phyloP scores from a whole-genome alignment of 1,284 basidiomycete species.

The Cryptococcus sp. region DNA sequence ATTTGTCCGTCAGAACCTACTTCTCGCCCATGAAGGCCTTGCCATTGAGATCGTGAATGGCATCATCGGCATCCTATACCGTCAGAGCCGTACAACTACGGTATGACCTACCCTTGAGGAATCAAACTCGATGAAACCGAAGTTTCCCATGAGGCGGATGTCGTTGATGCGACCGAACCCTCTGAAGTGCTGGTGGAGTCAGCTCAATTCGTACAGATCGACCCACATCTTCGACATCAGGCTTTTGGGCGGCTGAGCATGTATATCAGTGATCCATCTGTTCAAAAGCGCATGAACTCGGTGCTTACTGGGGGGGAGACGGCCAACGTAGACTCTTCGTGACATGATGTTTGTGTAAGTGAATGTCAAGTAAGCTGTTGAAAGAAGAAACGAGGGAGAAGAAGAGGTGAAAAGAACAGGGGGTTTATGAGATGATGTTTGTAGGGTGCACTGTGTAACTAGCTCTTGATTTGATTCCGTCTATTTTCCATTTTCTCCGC shows the following conservation, averaged over 20 bases:
- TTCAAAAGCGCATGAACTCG: background rate
- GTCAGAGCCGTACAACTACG: slow-evolving; percentile 13
- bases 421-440: background rate
- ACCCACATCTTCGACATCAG: slow-evolving; percentile 46
- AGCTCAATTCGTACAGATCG: background rate
- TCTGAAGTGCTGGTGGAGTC: slow-evolving; percentile 71
- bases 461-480: background rate
- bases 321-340: slow-evolving; percentile 49
- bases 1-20: slow-evolving; percentile 56
- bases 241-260: slow-evolving; percentile 29
- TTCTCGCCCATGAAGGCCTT: slow-evolving; percentile 83
- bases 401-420: slow-evolving; percentile 1
- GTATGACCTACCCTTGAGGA: slow-evolving; percentile 63
- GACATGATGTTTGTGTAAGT: slow-evolving; percentile 18
- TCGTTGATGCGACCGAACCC: slow-evolving; percentile 82
- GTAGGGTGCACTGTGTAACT: background rate
- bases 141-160: slow-evolving; percentile 91
- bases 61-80: slow-evolving; percentile 85
- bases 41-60: slow-evolving; percentile 79
- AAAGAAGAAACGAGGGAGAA: slow-evolving; percentile 1
- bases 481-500: background rate
- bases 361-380: slow-evolving; percentile 2
- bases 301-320: slow-evolving; percentile 44
- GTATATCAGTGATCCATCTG: background rate
- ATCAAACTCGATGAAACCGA: slow-evolving; percentile 94